phyloP scores from a whole-genome alignment of 805 yeast genomes.

The Ogataea thermomethanolica region DNA sequence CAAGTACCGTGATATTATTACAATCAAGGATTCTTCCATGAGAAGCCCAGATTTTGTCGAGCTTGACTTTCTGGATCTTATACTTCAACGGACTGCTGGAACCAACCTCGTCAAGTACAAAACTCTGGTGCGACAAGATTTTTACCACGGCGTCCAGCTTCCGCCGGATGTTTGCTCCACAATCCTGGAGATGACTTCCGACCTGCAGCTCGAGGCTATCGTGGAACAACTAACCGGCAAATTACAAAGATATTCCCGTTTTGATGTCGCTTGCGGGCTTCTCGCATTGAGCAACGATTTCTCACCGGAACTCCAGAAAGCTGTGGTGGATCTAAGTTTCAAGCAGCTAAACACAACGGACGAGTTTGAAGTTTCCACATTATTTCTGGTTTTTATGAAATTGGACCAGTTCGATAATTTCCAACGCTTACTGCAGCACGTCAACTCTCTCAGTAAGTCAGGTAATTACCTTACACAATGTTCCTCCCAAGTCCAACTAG shows the following conservation, averaged over 20 bases:
- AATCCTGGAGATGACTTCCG: not conserved
- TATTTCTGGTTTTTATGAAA: conserved; percentile 7
- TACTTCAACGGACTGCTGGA: conserved; percentile 11
- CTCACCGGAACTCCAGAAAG: conserved; percentile 1
- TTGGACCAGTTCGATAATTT: conserved; percentile 7
- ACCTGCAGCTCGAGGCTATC: not conserved
- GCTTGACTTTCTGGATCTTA: conserved; percentile 13
- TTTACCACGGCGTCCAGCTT: not conserved
- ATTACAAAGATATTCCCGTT: conserved; percentile 9
- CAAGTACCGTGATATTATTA: conserved; percentile 17
- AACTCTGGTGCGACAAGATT: not conserved
- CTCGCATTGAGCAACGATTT: not conserved
- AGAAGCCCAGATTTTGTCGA: conserved; percentile 8
- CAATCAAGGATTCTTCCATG: conserved; percentile 17
- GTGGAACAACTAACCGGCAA: conserved; percentile 1
- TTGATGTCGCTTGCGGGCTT: conserved; percentile 9
- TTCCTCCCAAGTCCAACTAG: conserved; percentile 9
- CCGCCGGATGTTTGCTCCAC: conserved; percentile 4
- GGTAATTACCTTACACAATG: conserved; percentile 4
- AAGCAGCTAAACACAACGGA: conserved; percentile 4
- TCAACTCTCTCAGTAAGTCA: conserved; percentile 3
- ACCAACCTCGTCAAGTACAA: not conserved
- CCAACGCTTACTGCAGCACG: conserved; percentile 6
- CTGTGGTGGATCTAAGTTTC: conserved; percentile 4
- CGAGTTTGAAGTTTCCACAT: conserved; percentile 6